Conservation (phyloP, 495 filamentous ascomycete species). For the Penicillium waksmanii region DNA sequence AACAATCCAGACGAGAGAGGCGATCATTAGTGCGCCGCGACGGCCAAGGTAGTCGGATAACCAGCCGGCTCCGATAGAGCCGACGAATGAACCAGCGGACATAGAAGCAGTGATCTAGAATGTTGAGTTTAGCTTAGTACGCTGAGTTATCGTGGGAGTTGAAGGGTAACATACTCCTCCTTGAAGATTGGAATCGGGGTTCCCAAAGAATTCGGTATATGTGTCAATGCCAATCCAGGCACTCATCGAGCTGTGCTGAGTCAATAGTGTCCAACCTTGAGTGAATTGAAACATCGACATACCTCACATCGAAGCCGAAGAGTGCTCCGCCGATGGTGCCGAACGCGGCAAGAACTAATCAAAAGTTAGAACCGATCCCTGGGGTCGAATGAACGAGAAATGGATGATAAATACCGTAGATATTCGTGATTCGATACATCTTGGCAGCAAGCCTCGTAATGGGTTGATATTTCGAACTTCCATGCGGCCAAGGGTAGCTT, state of each 20-base stretch:
- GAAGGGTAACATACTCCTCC: slow-evolving; percentile 48
- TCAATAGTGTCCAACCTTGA: not conserved
- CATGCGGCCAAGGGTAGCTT: slow-evolving; percentile 10
- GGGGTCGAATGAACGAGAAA: not conserved
- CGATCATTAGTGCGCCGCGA: slow-evolving; percentile 64
- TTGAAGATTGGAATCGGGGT: slow-evolving; percentile 64
- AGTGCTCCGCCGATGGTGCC: slow-evolving; percentile 53
- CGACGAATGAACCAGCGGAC: slow-evolving; percentile 68
- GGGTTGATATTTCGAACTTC: not conserved
- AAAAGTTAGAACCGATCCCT: not conserved
- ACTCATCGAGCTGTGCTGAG: slow-evolving; percentile 57
- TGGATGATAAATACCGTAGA: slow-evolving; percentile 40
- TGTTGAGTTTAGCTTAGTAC: not conserved
- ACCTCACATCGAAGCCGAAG: slow-evolving; percentile 52
- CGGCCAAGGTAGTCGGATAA: slow-evolving; percentile 70
- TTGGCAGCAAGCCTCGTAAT: slow-evolving; percentile 7
- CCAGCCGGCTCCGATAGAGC: slow-evolving; percentile 64
- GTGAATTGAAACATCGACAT: slow-evolving; percentile 2
- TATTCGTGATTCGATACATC: slow-evolving; percentile 52
- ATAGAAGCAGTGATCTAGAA: slow-evolving; percentile 56
- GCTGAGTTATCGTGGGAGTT: not conserved
- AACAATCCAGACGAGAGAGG: slow-evolving; percentile 71
- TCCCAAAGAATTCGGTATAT: slow-evolving; percentile 68
- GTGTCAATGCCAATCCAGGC: slow-evolving; percentile 72
- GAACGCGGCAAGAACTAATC: slow-evolving; percentile 50